Evolutionary conservation across 139 green algal species (phyloP).

Genomic region (Raphidocelis subcapitata): DNA sequence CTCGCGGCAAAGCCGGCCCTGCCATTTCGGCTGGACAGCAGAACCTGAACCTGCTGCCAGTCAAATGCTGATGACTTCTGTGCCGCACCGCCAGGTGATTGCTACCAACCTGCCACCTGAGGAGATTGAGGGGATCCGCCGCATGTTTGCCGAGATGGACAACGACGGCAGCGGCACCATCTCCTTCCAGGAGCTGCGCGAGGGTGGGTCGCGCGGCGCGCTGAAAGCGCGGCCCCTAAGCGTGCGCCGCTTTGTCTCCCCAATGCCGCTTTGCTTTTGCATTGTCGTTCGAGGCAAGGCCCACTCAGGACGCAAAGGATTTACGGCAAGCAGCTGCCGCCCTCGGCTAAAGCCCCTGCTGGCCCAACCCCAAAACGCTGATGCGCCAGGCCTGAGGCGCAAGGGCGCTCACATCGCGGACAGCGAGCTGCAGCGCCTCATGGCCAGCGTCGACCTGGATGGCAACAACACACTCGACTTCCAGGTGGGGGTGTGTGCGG

Average conservation of each 20-base stretch:
- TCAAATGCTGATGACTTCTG: too few relatives aligned
- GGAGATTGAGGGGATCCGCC: conserved; percentile 88
- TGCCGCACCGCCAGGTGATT: conserved; percentile 63
- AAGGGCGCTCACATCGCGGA: conserved; percentile 56
- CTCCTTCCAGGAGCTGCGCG: conserved; percentile 84
- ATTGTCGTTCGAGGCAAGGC: too few relatives aligned
- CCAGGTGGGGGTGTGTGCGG: conserved; percentile 35
- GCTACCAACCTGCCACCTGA: conserved; percentile 79
- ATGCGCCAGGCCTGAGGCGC: conserved; percentile 20
- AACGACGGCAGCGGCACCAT: conserved; percentile 89
- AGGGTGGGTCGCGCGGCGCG: conserved; percentile 20
- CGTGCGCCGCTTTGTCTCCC: neutral
- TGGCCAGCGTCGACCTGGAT: conserved; percentile 72
- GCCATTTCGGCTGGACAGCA: neutral
- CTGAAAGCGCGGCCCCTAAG: neutral
- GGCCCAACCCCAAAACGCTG: too few relatives aligned
- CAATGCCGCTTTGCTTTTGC: too few relatives aligned
- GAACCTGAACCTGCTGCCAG: neutral
- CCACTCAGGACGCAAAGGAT: too few relatives aligned
- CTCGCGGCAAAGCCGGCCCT: neutral
- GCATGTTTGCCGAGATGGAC: conserved; percentile 92
- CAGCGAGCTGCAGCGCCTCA: conserved; percentile 68
- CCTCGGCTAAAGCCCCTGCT: too few relatives aligned
- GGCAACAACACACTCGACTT: conserved; percentile 78
- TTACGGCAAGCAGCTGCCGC: too few relatives aligned